These are phyloP conservation scores for Solanum bukasovii DNA, from an alignment of 257 asterid species.

Conservation along the genomic window DNA sequence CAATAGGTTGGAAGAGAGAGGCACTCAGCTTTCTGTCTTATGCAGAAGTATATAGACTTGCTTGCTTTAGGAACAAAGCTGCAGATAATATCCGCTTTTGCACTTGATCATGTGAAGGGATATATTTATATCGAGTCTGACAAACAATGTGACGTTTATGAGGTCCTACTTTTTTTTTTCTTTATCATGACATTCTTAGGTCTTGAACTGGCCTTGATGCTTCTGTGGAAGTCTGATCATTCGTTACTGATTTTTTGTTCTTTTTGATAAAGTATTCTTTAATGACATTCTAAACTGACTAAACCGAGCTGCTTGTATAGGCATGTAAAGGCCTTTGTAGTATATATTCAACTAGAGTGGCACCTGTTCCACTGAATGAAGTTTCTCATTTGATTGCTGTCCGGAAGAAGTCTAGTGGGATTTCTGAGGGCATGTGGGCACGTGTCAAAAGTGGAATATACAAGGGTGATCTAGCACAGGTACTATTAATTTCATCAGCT, in stretches of 20 bases:
- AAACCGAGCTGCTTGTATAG: slow-evolving; percentile 17
- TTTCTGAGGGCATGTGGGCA: slow-evolving; percentile 80
- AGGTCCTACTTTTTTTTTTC: slow-evolving; percentile 37
- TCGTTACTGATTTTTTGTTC: neutral
- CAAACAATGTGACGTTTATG: slow-evolving; percentile 61
- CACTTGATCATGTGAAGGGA: slow-evolving; percentile 83
- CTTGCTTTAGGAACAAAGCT: slow-evolving; percentile 53
- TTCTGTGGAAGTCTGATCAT: neutral
- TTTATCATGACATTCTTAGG: neutral
- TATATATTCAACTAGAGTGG: slow-evolving; percentile 56
- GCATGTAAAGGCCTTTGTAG: slow-evolving; percentile 74
- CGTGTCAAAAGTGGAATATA: slow-evolving; percentile 94
- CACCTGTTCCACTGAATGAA: slow-evolving; percentile 51
- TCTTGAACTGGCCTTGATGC: neutral
- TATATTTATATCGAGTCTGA: slow-evolving; percentile 75
- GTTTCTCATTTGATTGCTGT: slow-evolving; percentile 45
- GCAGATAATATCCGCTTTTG: slow-evolving; percentile 72
- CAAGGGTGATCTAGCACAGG: slow-evolving; percentile 96
- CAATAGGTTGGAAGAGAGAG: slow-evolving; percentile 85
- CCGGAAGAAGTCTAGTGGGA: slow-evolving; percentile 53
- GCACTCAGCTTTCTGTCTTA: slow-evolving; percentile 83
- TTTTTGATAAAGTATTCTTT: slow-evolving; percentile 2
- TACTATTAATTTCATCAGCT: slow-evolving; percentile 12
- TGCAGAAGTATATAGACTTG: slow-evolving; percentile 80
- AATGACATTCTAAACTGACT: neutral